phyloP scores from a whole-genome alignment of 1,284 basidiomycete species.

The Marasmius fiardii region DNA sequence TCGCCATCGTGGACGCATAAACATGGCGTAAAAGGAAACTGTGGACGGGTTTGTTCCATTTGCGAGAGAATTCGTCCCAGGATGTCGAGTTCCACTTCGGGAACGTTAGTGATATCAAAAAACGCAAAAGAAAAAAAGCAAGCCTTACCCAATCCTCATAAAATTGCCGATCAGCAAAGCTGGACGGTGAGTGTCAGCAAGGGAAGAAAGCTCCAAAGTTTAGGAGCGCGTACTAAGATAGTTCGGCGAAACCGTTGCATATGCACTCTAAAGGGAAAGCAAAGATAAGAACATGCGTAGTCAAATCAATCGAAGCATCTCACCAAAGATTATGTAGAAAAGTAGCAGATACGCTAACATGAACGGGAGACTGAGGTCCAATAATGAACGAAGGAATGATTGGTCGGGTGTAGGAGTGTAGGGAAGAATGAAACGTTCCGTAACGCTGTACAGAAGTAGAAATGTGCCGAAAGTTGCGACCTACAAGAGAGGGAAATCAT shows the following conservation, averaged over 20 bases:
- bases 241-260: slow-evolving; percentile 92
- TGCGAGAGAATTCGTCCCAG: slow-evolving; percentile 95
- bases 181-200: slow-evolving; percentile 22
- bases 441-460: slow-evolving; percentile 86
- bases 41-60: slow-evolving; percentile 95
- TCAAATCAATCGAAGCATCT: slow-evolving; percentile 21
- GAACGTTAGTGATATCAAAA: neutral
- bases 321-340: slow-evolving; percentile 83
- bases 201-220: neutral
- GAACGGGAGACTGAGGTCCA: slow-evolving; percentile 92
- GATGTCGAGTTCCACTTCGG: slow-evolving; percentile 90
- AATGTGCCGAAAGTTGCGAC: slow-evolving; percentile 96
- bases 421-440: slow-evolving; percentile 92
- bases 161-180: slow-evolving; percentile 95
- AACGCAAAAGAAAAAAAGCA: slow-evolving; percentile 40
- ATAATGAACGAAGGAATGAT: slow-evolving; percentile 71
- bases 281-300: neutral
- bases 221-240: slow-evolving; percentile 64
- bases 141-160: slow-evolving; percentile 87
- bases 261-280: slow-evolving; percentile 70
- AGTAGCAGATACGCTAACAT: slow-evolving; percentile 81
- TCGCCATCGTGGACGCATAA: slow-evolving; percentile 83
- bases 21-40: slow-evolving; percentile 94
- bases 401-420: slow-evolving; percentile 70
- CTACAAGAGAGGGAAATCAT: slow-evolving; percentile 19